Percentiles rank a stretch among this genome's conserved stretches.
phyloP scores from a whole-genome alignment of 805 yeast species.

The Jamesozyma gamospora region DNA sequence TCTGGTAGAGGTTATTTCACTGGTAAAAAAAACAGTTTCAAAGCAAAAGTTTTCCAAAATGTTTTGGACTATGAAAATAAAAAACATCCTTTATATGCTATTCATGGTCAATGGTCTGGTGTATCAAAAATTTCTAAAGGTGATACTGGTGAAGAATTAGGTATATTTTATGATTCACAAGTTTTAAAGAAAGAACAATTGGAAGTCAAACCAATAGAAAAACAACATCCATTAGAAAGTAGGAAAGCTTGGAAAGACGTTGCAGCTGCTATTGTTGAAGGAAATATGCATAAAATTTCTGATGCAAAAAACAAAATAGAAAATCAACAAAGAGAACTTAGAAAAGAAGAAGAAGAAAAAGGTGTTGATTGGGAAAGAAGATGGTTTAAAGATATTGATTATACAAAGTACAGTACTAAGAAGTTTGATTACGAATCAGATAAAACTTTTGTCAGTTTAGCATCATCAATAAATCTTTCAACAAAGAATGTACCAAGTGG shows the following conservation, averaged over 20 bases:
- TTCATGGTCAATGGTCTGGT: slow-evolving; percentile 90
- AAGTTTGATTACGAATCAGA: neutral
- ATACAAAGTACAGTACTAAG: slow-evolving; percentile 14
- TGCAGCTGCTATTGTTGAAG: slow-evolving; percentile 71
- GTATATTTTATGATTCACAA: slow-evolving; percentile 53
- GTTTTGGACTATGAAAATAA: slow-evolving; percentile 39
- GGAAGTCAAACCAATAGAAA: slow-evolving; percentile 66
- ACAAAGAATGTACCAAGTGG: slow-evolving; percentile 62
- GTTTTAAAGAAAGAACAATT: slow-evolving; percentile 43
- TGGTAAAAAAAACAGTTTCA: slow-evolving; percentile 89
- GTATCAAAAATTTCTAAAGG: slow-evolving; percentile 56
- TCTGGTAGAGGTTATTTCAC: slow-evolving; percentile 91
- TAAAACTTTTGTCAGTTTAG: slow-evolving; percentile 31
- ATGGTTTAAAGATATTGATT: slow-evolving; percentile 60
- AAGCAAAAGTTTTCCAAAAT: slow-evolving; percentile 66
- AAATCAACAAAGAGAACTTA: slow-evolving; percentile 71
- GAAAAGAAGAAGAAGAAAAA: slow-evolving; percentile 58
- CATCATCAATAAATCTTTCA: slow-evolving; percentile 37
- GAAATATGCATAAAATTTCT: slow-evolving; percentile 69
- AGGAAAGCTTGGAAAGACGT: slow-evolving; percentile 87
- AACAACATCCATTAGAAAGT: slow-evolving; percentile 73
- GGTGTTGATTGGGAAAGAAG: slow-evolving; percentile 66
- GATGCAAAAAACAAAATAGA: slow-evolving; percentile 70
- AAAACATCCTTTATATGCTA: slow-evolving; percentile 63
- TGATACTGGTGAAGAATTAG: slow-evolving; percentile 27